Conservation (phyloP, 2,329 filamentous ascomycete species). For the Aspergillus ochraceoroseus region DNA sequence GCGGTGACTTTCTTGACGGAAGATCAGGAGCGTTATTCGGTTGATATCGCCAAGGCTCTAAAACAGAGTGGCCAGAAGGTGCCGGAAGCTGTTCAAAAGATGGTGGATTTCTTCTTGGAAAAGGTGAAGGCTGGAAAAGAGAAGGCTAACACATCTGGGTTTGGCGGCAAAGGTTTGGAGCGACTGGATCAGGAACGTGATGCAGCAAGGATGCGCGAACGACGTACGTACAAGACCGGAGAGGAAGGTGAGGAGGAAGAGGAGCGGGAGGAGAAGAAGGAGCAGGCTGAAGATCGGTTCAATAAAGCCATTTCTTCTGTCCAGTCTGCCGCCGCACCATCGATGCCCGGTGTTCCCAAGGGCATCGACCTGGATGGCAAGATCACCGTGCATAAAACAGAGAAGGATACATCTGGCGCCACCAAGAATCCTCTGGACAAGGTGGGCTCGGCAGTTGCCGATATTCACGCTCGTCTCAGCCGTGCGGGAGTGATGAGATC, state of each 20-base stretch:
- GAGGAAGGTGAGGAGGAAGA: slow-evolving; percentile 75
- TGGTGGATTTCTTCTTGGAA: slow-evolving; percentile 67
- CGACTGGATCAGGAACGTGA: slow-evolving; percentile 87
- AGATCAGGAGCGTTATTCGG: slow-evolving; percentile 84
- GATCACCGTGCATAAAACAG: slow-evolving; percentile 68
- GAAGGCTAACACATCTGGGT: slow-evolving; percentile 76
- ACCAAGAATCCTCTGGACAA: slow-evolving; percentile 70
- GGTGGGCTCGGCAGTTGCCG: slow-evolving; percentile 82
- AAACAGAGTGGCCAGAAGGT: slow-evolving; percentile 83
- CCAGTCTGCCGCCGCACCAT: slow-evolving; percentile 55
- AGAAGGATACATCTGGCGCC: slow-evolving; percentile 48
- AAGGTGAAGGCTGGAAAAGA: slow-evolving; percentile 92
- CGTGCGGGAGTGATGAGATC: slow-evolving; percentile 84
- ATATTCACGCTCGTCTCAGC: slow-evolving; percentile 85
- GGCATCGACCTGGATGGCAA: slow-evolving; percentile 61
- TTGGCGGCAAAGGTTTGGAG: slow-evolving; percentile 91
- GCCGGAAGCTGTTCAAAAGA: slow-evolving; percentile 61
- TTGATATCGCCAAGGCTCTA: slow-evolving; percentile 85
- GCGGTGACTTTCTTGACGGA: slow-evolving; percentile 91
- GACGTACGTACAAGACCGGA: slow-evolving; percentile 83
- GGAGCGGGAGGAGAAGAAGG: slow-evolving; percentile 62
- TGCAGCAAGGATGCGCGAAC: slow-evolving; percentile 76
- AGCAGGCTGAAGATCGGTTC: slow-evolving; percentile 56
- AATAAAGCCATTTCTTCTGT: slow-evolving; percentile 60
- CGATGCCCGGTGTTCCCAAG: slow-evolving; percentile 48